Conservation (phyloP, 2,329 filamentous ascomycete genomes). For the Talaromyces verruculosus region DNA sequence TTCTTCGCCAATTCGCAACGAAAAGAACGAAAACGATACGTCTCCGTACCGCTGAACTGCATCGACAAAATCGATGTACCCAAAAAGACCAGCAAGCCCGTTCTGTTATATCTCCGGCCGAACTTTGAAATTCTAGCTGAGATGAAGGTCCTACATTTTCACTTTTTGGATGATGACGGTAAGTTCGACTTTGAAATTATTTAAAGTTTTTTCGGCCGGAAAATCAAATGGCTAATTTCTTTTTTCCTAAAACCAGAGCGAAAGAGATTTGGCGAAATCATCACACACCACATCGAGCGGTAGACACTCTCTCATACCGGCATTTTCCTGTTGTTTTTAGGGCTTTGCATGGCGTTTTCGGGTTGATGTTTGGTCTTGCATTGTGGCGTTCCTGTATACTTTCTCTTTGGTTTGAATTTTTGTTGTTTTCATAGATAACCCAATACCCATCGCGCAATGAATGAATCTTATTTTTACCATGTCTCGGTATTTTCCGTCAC, state of each 20-base stretch:
- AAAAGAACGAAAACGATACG: conserved; percentile 42
- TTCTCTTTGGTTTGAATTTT: neutral
- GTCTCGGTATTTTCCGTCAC: neutral
- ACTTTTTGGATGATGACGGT: conserved; percentile 44
- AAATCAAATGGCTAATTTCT: neutral
- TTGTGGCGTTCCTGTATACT: conserved; percentile 13
- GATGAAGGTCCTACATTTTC: conserved; percentile 40
- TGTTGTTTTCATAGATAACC: neutral
- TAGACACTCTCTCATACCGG: neutral
- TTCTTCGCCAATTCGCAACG: conserved; percentile 47
- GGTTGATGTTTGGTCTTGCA: conserved; percentile 8
- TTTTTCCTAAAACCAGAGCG: conserved; percentile 29
- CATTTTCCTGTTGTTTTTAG: neutral
- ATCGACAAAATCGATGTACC: conserved; percentile 39
- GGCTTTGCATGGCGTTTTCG: conserved; percentile 10
- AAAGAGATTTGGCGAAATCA: conserved; percentile 31
- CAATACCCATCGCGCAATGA: conserved; percentile 17
- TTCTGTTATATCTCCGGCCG: conserved; percentile 38
- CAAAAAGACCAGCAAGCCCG: conserved; percentile 41
- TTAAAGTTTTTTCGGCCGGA: neutral
- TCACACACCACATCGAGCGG: conserved; percentile 14
- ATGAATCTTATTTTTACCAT: neutral
- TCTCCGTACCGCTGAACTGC: conserved; percentile 44
- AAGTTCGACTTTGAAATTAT: conserved; percentile 17
- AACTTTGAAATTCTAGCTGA: conserved; percentile 44